phyloP scores from a whole-genome alignment of 805 yeast genomes.

The Wickerhamomyces alni region DNA sequence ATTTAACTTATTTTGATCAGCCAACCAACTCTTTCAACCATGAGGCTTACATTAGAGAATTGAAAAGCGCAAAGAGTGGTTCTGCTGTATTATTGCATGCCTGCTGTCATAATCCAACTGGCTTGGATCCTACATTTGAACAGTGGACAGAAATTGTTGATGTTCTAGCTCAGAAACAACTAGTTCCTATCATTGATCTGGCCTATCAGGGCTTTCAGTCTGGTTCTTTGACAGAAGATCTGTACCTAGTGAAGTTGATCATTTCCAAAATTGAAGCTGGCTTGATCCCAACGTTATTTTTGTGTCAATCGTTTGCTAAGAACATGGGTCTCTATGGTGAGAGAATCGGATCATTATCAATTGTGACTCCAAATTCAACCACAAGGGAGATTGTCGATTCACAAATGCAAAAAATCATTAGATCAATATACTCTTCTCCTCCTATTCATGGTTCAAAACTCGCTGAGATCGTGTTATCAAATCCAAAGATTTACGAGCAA shows the following conservation, averaged over 20 bases:
- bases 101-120: constrained; percentile 97
- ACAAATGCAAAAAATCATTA: constrained; percentile 74
- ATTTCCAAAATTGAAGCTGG: constrained; percentile 34
- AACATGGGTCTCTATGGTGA: constrained; percentile 96
- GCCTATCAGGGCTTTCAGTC: constrained; percentile 96
- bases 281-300: constrained; percentile 44
- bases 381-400: constrained; percentile 54
- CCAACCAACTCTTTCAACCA: constrained; percentile 57
- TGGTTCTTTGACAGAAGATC: constrained; percentile 75
- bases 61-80: constrained; percentile 49
- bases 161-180: constrained; percentile 47
- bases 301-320: constrained; percentile 91
- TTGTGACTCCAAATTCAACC: constrained; percentile 50
- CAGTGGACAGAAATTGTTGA: constrained; percentile 78
- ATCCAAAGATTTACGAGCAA: constrained; percentile 50
- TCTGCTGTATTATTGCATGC: constrained; percentile 79
- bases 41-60: constrained; percentile 54
- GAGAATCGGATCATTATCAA: constrained; percentile 79
- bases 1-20: constrained; percentile 68
- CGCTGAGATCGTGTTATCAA: constrained; percentile 69
- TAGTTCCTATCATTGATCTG: constrained; percentile 83
- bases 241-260: constrained; percentile 44
- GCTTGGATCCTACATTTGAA: constrained; percentile 78
- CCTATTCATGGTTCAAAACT: constrained; percentile 92
- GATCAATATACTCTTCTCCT: constrained; percentile 90